phyloP scores from a whole-genome alignment of 441 rosid genomes.

The Euphorbia corollata region DNA sequence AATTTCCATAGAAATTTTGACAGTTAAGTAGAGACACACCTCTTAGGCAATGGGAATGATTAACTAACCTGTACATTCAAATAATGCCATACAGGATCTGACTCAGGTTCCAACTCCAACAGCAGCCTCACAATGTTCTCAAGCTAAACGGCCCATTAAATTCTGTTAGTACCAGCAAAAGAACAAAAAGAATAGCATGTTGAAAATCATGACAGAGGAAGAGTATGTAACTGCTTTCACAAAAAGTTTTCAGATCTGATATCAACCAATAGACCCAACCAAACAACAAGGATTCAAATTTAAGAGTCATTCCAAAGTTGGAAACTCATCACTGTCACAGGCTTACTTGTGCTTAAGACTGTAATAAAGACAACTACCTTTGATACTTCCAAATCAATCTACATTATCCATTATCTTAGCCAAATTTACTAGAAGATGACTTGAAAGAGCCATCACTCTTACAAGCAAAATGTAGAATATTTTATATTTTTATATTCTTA shows the following conservation, averaged over 20 bases:
- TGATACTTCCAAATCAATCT: neutral
- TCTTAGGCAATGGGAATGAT: constrained; percentile 3
- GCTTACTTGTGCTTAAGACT: neutral
- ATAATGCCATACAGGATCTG: constrained; percentile 97
- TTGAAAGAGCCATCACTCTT: neutral
- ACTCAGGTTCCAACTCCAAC: constrained; percentile 94
- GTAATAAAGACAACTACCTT: neutral
- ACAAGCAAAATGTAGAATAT: neutral
- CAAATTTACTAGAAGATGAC: neutral
- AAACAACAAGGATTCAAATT: neutral
- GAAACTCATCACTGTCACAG: neutral
- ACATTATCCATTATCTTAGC: neutral
- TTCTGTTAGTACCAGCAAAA: constrained; percentile 14
- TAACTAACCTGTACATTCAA: constrained; percentile 80
- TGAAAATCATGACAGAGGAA: neutral
- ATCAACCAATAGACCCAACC: neutral
- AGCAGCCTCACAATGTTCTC: constrained; percentile 93
- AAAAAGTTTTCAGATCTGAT: neutral
- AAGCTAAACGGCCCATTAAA: constrained; percentile 43
- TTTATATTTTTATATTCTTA: neutral
- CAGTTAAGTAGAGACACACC: neutral
- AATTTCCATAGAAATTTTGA: neutral
- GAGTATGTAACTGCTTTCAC: neutral
- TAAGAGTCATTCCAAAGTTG: neutral
- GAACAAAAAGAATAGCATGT: constrained; percentile 1